A percentile compares a stretch with the other conserved stretches of the same genome.
Conservation (phyloP, 306 rosid species). For the cucumber (Cucumis sativus) region DNA sequence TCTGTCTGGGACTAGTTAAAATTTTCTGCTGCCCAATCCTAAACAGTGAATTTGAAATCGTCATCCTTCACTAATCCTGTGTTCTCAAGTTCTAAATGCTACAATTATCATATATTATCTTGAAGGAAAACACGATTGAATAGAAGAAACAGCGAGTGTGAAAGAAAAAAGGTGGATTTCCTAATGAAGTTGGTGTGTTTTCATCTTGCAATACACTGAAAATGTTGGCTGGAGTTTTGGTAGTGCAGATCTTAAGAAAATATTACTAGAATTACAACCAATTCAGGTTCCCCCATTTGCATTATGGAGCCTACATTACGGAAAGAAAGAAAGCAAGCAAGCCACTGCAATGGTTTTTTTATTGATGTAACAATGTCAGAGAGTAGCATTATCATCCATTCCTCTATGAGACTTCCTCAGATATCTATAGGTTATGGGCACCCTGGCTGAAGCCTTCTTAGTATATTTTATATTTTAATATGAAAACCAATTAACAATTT, state of each 20-base stretch:
- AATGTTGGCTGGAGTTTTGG: background rate
- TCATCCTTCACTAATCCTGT: slow-evolving; percentile 52
- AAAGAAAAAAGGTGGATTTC: slow-evolving; percentile 20
- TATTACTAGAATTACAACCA: background rate
- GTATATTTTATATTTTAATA: background rate
- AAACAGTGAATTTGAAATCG: slow-evolving; percentile 52
- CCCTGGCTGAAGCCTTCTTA: too few species aligned
- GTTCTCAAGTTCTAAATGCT: slow-evolving; percentile 38
- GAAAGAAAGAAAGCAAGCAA: slow-evolving; percentile 47
- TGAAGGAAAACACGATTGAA: slow-evolving; percentile 19
- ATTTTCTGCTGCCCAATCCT: slow-evolving; percentile 68
- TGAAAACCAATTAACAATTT: too few species aligned
- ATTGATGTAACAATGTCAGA: slow-evolving; percentile 77
- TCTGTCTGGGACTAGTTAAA: slow-evolving; percentile 53
- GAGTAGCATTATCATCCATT: slow-evolving; percentile 67
- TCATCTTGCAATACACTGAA: slow-evolving; percentile 58
- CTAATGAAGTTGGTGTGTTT: slow-evolving; percentile 37
- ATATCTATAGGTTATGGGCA: background rate
- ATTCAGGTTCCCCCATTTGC: background rate
- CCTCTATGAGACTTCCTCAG: slow-evolving; percentile 50
- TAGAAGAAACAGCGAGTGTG: slow-evolving; percentile 31
- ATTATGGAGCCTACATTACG: background rate
- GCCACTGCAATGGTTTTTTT: slow-evolving; percentile 59
- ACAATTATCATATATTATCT: slow-evolving; percentile 60
- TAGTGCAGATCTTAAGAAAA: background rate